Evolutionary conservation across 176 grass and related monocot species (phyloP), one percentile per base, ranked within the genome.

Genomic region (sorghum (Sorghum bicolor)): DNA sequence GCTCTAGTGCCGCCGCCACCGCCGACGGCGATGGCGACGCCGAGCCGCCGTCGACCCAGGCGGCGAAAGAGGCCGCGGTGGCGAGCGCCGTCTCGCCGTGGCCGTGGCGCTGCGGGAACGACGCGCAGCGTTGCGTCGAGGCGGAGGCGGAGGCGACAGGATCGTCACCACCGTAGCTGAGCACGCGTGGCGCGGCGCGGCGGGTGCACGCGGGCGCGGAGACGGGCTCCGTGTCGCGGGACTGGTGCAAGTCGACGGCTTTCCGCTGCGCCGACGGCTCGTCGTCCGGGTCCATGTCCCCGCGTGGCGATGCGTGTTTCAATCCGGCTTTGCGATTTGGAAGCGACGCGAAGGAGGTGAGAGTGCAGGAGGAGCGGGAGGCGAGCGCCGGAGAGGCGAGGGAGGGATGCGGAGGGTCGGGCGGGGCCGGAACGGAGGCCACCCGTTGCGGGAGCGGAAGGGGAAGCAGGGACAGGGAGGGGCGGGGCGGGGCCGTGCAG

Each of bases 121-220:
- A 39, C 9, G 71, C 64, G 75, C 36, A 33, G 37, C 32, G 87
- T 50, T 24, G 64, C 9, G 7, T 15, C 41, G 6, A 26, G 39
- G 41, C 24, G 30, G 40, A 6, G 40, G 72, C 84, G 64, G 55
- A 37, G 58, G 72, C 24, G 28, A 43, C 25, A 10, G 45, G 87
- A 6, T 65, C 84, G 1, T 93, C 89, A 14, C 89, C 89, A 14
- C 89, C 90, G 26, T 91, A 80, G 80, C 85, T 82, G 50, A 90
- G 82, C 43, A 78, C 80, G 50, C 89, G 55, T 52, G 75, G 87
- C 13, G 87, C 82, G 39, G 76, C 74, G 60, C 73, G 73, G 67
- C 81, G 61, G 1, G 85, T 80, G 37, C 61, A 31, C 57, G 57
- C 77, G 53, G 22, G 19, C 15, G 84, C 26, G 33, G 80, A 11